Evolutionary conservation across 2,329 filamentous ascomycete genomes (phyloP).

Genomic region (Curvularia eragrostidis): DNA sequence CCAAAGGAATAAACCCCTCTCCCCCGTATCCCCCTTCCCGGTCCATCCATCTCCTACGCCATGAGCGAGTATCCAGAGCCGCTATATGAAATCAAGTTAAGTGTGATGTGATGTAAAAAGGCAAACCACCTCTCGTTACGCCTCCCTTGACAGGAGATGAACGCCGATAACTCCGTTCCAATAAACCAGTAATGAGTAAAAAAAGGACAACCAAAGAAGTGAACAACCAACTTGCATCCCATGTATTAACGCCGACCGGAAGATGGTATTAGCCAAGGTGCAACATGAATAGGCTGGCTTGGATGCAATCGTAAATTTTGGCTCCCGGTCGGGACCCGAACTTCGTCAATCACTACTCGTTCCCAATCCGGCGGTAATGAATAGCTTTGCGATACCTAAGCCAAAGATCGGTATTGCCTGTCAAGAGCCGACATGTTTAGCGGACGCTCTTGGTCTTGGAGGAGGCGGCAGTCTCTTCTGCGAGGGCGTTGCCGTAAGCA

Average conservation of each 20-base stretch:
- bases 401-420: constrained; percentile 28
- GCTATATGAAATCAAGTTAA: constrained; percentile 47
- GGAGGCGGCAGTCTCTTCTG: constrained; percentile 28
- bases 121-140: constrained; percentile 29
- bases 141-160: constrained; percentile 33
- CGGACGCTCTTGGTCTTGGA: constrained; percentile 33
- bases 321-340: constrained; percentile 17
- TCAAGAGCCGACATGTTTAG: constrained; percentile 28
- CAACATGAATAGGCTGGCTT: constrained; percentile 42
- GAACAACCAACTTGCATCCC: constrained; percentile 39
- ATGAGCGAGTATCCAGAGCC: constrained; percentile 47
- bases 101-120: constrained; percentile 32
- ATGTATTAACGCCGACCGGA: constrained; percentile 47
- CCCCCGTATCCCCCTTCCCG: constrained; percentile 35
- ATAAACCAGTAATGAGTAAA: constrained; percentile 10
- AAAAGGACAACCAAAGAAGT: constrained; percentile 28
- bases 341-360: constrained; percentile 17
- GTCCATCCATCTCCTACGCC: constrained; percentile 43
- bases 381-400: constrained; percentile 20
- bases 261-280: constrained; percentile 44
- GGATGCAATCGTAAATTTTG: constrained; percentile 27
- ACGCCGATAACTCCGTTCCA: constrained; percentile 33
- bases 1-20: constrained; percentile 40
- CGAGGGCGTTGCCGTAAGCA: constrained; percentile 41
- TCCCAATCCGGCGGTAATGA: constrained; percentile 11